Evolutionary conservation across 2,329 filamentous ascomycete genomes (phyloP), one percentile per base, ranked within the genome.

Genomic region (Fonsecaea monophora): DNA sequence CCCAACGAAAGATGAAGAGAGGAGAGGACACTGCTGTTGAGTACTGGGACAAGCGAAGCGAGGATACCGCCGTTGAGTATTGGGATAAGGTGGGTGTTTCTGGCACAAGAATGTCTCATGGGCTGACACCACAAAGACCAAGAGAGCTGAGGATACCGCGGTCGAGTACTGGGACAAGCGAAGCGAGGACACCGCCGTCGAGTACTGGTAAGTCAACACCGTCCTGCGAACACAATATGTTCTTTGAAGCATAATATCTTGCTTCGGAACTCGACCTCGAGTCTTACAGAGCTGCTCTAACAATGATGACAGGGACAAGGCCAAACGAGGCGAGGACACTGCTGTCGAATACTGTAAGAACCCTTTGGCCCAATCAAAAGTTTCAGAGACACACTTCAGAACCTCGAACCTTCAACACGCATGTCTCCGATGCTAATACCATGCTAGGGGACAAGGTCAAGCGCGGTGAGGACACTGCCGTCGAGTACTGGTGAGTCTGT

Each of bases 21-120:
- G 53, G 25, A 18, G 34, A 56, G n/a, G 53, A 56, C 34, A 56
- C 53, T 37, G 53, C 53, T 18, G 53, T 56, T 13, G 53, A 56
- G 12, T 50, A 50, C 3, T 38, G 37, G 37, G 37, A 38, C 12
- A 56, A 56, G 9, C 25, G 53, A 13, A 30, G 25, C 13, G 34
- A 56, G n/a, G 53, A 56, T 18, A 56, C 53, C 18, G 53, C 53
- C 10, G 53, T 56, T 8, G 53, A 56, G 12, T 50, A 50, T 7
- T 38, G 37, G 37, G 37, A 38, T 7, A 38, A 38, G 37, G 45
- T 30, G n/a, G 4, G n/a, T n/a, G 21, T n/a, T 21, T 4, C n/a
- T 30, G 10, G 7, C 5, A 3, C 25, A 30, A 18, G 8, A 9
- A 10, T 8, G 45, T 18, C 25, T 18, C 15, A 2, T 3, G 45